Percentiles rank a stretch among this genome's conserved stretches.
These are phyloP conservation scores for Tulasnella sp. DNA, from an alignment of 768 basidiomycete genomes.

Conservation along the genomic window DNA sequence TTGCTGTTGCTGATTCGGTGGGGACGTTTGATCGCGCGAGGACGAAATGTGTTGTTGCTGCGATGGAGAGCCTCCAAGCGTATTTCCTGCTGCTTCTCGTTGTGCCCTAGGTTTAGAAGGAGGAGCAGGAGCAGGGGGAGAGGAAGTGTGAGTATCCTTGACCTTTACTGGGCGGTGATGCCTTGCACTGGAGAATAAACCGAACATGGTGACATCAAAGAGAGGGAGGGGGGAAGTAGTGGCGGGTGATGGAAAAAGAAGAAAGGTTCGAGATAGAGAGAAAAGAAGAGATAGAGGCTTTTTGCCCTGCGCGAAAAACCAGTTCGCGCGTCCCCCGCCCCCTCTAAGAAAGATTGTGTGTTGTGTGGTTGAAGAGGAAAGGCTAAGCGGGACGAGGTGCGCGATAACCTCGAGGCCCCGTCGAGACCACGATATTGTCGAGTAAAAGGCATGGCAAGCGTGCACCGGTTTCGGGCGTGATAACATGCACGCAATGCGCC, in stretches of 20 bases:
- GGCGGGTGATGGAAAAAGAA: not conserved
- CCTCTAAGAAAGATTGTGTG: not conserved
- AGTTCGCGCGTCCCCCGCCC: not conserved
- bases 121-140: not conserved
- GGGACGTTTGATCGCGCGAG: not conserved
- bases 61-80: not conserved
- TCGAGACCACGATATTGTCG: not conserved
- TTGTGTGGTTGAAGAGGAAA: not conserved
- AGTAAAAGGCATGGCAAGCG: not conserved
- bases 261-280: not conserved
- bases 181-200: not conserved
- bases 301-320: not conserved
- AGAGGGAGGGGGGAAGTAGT: not conserved
- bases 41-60: not conserved
- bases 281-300: not conserved
- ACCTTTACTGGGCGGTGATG: not conserved
- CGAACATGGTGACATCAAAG: conserved; percentile 8
- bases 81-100: not conserved
- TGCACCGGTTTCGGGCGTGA: no score
- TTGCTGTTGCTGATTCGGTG: no score
- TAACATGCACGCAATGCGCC: not conserved
- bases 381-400: conserved; percentile 2
- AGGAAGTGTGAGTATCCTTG: not conserved
- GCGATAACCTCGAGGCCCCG: conserved; percentile 4
- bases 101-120: conserved; percentile 24